Evolutionary conservation across 805 yeast genomes (phyloP).

Genomic region (Maudiozyma turicensis): DNA sequence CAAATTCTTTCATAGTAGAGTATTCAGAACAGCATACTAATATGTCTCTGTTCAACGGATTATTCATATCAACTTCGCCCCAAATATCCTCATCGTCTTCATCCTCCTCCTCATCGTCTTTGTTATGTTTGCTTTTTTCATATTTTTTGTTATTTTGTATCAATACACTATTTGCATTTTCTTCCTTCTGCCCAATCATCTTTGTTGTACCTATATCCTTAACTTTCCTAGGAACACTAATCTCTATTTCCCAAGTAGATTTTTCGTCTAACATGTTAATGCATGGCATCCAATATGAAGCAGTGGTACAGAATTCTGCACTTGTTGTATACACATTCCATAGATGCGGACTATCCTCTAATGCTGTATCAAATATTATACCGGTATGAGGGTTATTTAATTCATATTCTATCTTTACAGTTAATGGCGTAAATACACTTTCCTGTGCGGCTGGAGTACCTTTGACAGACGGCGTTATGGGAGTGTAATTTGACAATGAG

Average conservation of each 20-base stretch:
- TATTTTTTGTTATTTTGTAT: constrained; percentile 9
- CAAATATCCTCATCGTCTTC: constrained; percentile 22
- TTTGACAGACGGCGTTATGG: constrained; percentile 34
- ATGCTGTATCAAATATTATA: constrained; percentile 49
- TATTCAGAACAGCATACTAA: constrained; percentile 64
- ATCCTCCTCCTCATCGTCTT: constrained; percentile 26
- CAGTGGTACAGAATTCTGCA: constrained; percentile 64
- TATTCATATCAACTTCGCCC: constrained; percentile 21
- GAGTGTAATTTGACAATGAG: constrained; percentile 30
- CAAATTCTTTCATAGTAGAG: constrained; percentile 53
- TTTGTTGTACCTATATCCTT: constrained; percentile 47
- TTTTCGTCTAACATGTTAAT: constrained; percentile 81
- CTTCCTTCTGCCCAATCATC: constrained; percentile 25
- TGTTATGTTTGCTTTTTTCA: background rate
- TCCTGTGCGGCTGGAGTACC: constrained; percentile 34
- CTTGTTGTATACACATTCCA: constrained; percentile 89
- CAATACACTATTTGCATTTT: background rate
- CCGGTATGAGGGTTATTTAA: constrained; percentile 64
- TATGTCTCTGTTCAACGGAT: constrained; percentile 36
- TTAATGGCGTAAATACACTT: constrained; percentile 61
- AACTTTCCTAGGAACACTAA: constrained; percentile 74
- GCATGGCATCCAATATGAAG: constrained; percentile 98
- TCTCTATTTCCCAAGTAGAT: constrained; percentile 84
- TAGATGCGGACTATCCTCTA: constrained; percentile 30
- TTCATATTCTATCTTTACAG: constrained; percentile 57